These are phyloP conservation scores for Crepidotus variabilis DNA, from an alignment of 768 basidiomycete species.

Conservation along the genomic window DNA sequence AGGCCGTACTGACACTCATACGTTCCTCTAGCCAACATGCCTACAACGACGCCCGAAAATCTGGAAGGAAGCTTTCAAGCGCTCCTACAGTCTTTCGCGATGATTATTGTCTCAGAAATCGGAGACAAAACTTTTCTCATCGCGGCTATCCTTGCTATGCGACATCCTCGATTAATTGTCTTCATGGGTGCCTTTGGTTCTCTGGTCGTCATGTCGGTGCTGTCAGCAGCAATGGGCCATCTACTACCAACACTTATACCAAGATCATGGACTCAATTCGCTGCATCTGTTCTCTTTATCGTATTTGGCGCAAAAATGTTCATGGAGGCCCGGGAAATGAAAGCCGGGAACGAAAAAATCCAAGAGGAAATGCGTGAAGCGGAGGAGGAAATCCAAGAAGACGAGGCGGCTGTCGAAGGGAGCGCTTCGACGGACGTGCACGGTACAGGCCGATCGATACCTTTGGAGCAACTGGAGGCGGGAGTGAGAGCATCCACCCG, in stretches of 20 bases:
- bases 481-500: slow-evolving; percentile 33
- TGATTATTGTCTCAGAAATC: slow-evolving; percentile 92
- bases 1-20: background rate
- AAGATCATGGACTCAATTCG: slow-evolving; percentile 59
- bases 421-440: slow-evolving; percentile 24
- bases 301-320: slow-evolving; percentile 91
- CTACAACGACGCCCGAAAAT: background rate
- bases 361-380: slow-evolving; percentile 94
- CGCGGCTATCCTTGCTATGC: slow-evolving; percentile 81
- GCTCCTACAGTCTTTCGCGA: slow-evolving; percentile 74
- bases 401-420: slow-evolving; percentile 53
- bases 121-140: slow-evolving; percentile 98
- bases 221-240: slow-evolving; percentile 92
- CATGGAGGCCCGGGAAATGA: slow-evolving; percentile 80
- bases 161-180: slow-evolving; percentile 81
- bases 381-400: slow-evolving; percentile 91
- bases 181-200: slow-evolving; percentile 88
- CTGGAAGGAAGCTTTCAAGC: slow-evolving; percentile 42
- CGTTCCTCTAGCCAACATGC: background rate
- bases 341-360: slow-evolving; percentile 58
- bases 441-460: slow-evolving; percentile 40
- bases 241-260: slow-evolving; percentile 85
- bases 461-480: slow-evolving; percentile 75
- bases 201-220: slow-evolving; percentile 87
- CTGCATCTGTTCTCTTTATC: slow-evolving; percentile 81